Percentiles rank a stretch among this genome's conserved stretches.
These are phyloP conservation scores for Blastomyces gilchristii DNA, from an alignment of 2,329 filamentous ascomycete species.

Conservation along the genomic window DNA sequence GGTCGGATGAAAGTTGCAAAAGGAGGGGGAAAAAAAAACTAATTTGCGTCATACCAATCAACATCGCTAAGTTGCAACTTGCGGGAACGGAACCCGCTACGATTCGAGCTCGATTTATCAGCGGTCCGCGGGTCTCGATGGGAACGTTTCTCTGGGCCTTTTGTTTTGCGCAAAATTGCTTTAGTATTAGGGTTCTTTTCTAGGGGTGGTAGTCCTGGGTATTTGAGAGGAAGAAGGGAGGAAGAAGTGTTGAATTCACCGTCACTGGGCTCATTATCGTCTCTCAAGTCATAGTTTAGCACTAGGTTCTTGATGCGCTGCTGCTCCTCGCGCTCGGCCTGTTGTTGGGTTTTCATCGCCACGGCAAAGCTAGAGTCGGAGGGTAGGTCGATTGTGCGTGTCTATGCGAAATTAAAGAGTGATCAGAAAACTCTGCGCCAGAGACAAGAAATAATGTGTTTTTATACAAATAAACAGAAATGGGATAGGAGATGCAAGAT, in stretches of 20 bases:
- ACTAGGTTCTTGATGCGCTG: slow-evolving; percentile 97
- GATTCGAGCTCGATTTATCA: slow-evolving; percentile 53
- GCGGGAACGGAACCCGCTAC: slow-evolving; percentile 68
- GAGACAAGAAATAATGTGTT: neutral
- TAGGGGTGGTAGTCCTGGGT: slow-evolving; percentile 12
- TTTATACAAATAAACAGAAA: neutral
- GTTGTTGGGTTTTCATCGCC: slow-evolving; percentile 91
- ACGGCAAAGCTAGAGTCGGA: slow-evolving; percentile 90
- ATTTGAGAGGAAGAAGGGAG: slow-evolving; percentile 20
- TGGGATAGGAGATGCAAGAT: neutral
- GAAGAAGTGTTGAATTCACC: slow-evolving; percentile 48
- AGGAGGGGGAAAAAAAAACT: neutral
- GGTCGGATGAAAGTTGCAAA: neutral
- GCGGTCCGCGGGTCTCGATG: slow-evolving; percentile 31
- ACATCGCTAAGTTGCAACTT: slow-evolving; percentile 94
- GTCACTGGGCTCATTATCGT: slow-evolving; percentile 65
- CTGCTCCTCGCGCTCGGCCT: slow-evolving; percentile 90
- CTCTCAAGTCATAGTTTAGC: slow-evolving; percentile 87
- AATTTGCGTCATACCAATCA: slow-evolving; percentile 62
- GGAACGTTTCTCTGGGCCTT: slow-evolving; percentile 35
- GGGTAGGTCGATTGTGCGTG: slow-evolving; percentile 73
- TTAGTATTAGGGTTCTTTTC: slow-evolving; percentile 27
- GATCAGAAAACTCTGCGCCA: neutral
- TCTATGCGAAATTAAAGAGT: slow-evolving; percentile 42
- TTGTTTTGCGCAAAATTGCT: slow-evolving; percentile 16